phyloP scores from a whole-genome alignment of 257 asterid species.

The Dorcoceras hygrometricum region DNA sequence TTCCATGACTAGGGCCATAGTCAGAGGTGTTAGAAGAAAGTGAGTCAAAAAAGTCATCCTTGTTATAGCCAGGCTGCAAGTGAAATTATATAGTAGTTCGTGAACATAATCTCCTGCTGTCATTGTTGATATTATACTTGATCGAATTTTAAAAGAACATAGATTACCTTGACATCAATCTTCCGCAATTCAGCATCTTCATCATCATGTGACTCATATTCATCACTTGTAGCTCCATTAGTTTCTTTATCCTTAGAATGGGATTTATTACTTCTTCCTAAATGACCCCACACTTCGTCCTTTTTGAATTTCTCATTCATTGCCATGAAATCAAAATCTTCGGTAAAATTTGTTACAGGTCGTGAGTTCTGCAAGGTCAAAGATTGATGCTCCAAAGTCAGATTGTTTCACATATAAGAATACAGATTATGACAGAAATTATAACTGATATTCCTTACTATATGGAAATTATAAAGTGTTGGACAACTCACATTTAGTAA shows the following conservation, averaged over 20 bases:
- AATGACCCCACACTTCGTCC: conserved; percentile 98
- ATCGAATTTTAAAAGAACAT: not conserved
- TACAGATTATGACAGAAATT: conserved; percentile 1
- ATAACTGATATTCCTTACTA: conserved; percentile 1
- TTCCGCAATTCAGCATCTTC: conserved; percentile 52
- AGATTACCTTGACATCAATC: conserved; percentile 59
- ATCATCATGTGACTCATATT: conserved; percentile 49
- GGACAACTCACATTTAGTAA: not conserved
- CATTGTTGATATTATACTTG: conserved; percentile 10
- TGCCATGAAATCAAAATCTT: conserved; percentile 91
- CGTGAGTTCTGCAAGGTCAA: conserved; percentile 52
- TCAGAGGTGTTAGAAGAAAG: conserved; percentile 59
- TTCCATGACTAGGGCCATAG: conserved; percentile 53
- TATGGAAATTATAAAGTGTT: not conserved
- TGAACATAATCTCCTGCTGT: not conserved
- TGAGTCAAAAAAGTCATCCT: conserved; percentile 90
- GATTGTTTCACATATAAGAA: not conserved
- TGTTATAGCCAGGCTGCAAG: conserved; percentile 72
- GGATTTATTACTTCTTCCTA: conserved; percentile 66
- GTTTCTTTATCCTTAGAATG: conserved; percentile 56
- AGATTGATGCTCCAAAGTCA: conserved; percentile 20
- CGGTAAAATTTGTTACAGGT: conserved; percentile 67
- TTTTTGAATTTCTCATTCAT: conserved; percentile 97
- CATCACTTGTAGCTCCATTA: conserved; percentile 53
- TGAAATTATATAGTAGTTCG: conserved; percentile 13